Evolutionary conservation across 768 basidiomycete genomes (phyloP).

Genomic region (Russula sp.): DNA sequence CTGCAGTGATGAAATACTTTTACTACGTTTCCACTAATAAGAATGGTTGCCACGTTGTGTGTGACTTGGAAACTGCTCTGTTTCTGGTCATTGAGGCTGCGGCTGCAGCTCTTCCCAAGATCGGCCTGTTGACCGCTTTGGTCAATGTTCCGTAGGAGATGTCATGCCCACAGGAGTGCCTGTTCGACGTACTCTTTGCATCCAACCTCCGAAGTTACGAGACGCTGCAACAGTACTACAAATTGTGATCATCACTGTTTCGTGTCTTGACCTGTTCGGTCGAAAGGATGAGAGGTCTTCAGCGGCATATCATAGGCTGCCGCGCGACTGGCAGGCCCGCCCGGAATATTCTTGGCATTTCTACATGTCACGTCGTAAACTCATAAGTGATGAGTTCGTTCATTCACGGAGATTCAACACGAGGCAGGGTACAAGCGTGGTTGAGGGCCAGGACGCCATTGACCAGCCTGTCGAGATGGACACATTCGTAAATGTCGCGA

Average conservation of each 20-base stretch:
- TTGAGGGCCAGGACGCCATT: background rate
- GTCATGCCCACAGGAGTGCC: background rate
- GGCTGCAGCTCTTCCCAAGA: background rate
- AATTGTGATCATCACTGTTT: background rate
- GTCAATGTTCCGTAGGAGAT: background rate
- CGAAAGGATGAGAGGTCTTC: background rate
- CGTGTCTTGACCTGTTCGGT: background rate
- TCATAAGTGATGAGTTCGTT: background rate
- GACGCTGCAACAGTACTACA: background rate
- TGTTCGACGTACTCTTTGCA: background rate
- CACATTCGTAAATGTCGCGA: conserved; percentile 10
- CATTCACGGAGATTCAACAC: conserved; percentile 14
- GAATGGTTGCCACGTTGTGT: too few species aligned
- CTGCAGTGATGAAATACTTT: too few species aligned
- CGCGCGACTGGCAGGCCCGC: background rate
- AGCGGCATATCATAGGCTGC: background rate
- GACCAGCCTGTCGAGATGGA: background rate
- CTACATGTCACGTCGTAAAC: background rate
- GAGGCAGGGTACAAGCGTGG: conserved; percentile 12
- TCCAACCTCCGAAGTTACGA: background rate
- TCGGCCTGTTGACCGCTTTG: too few species aligned
- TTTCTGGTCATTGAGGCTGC: background rate
- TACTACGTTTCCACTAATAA: too few species aligned
- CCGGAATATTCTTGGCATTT: background rate
- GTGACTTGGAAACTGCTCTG: too few species aligned